Evolutionary conservation across 2,329 filamentous ascomycete genomes (phyloP).

Genomic region (Rhinocladiella mackenziei): DNA sequence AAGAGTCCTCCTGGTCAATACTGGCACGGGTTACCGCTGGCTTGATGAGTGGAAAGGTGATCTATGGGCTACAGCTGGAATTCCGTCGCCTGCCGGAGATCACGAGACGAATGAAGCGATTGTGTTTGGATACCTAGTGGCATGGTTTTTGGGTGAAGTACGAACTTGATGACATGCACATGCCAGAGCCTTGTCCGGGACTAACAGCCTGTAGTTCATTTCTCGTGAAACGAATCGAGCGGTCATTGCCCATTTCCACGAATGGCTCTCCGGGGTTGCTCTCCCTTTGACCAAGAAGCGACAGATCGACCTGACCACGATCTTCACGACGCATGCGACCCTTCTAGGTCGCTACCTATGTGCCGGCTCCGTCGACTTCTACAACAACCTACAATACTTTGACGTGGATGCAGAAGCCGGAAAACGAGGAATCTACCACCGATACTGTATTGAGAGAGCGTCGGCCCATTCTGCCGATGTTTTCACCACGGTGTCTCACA

Average conservation of each 20-base stretch:
- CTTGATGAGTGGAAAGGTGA: conserved; percentile 96
- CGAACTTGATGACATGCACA: conserved; percentile 33
- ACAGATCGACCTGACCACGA: conserved; percentile 93
- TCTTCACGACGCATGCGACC: conserved; percentile 97
- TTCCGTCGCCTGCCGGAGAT: conserved; percentile 87
- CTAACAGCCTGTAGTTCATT: conserved; percentile 63
- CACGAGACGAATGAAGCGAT: conserved; percentile 97
- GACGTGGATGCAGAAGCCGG: conserved; percentile 95
- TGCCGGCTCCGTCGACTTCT: conserved; percentile 96
- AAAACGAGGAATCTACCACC: conserved; percentile 96
- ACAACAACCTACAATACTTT: conserved; percentile 97
- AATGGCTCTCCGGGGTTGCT: conserved; percentile 94
- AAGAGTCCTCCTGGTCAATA: conserved; percentile 89
- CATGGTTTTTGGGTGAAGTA: conserved; percentile 98
- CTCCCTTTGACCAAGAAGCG: conserved; percentile 89
- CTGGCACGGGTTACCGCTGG: conserved; percentile 84
- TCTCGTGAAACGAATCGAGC: conserved; percentile 87
- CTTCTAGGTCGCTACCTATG: conserved; percentile 93
- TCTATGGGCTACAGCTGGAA: conserved; percentile 86
- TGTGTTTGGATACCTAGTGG: conserved; percentile 93
- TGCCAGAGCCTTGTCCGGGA: background rate
- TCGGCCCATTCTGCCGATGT: conserved; percentile 90
- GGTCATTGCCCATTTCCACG: conserved; percentile 97
- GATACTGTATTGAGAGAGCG: conserved; percentile 95
- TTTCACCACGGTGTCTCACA: conserved; percentile 97